Percentiles rank a stretch among this genome's conserved stretches.
Evolutionary conservation across 2,329 filamentous ascomycete species (phyloP).

Genomic region (Macroventuria anomochaeta): DNA sequence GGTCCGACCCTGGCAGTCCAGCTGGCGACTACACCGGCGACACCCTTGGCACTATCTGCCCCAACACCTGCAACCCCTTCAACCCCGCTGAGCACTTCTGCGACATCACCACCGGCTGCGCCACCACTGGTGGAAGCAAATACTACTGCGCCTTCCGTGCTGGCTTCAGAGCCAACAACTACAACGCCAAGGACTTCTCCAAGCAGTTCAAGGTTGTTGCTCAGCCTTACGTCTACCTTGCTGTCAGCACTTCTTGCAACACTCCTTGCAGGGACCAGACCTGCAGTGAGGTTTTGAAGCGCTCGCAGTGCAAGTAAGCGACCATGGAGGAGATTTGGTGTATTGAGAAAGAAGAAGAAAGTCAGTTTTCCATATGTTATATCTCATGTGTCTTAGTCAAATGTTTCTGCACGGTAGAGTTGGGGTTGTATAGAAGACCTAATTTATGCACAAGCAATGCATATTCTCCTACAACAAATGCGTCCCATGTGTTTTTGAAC

Average conservation of each 20-base stretch:
- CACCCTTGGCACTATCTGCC: constrained; percentile 29
- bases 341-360: neutral
- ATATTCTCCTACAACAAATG: constrained; percentile 6
- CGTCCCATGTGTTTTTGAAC: neutral
- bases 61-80: constrained; percentile 34
- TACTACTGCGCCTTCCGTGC: constrained; percentile 41
- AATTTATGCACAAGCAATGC: constrained; percentile 22
- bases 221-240: constrained; percentile 36
- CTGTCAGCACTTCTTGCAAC: constrained; percentile 28
- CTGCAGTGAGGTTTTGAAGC: constrained; percentile 33
- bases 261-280: constrained; percentile 29
- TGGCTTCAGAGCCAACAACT: constrained; percentile 29
- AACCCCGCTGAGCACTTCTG: constrained; percentile 34
- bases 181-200: constrained; percentile 34
- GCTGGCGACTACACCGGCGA: constrained; percentile 27
- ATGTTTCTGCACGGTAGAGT: constrained; percentile 17
- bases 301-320: constrained; percentile 27
- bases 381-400: constrained; percentile 10
- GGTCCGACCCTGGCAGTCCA: constrained; percentile 8
- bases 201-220: constrained; percentile 36
- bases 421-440: constrained; percentile 23
- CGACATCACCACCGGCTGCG: constrained; percentile 33
- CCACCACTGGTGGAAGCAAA: constrained; percentile 29
- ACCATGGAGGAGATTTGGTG: neutral
- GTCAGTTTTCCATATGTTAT: neutral